Evolutionary conservation across 2,329 filamentous ascomycete genomes (phyloP).

Genomic region (Diaporthe citriasiana): DNA sequence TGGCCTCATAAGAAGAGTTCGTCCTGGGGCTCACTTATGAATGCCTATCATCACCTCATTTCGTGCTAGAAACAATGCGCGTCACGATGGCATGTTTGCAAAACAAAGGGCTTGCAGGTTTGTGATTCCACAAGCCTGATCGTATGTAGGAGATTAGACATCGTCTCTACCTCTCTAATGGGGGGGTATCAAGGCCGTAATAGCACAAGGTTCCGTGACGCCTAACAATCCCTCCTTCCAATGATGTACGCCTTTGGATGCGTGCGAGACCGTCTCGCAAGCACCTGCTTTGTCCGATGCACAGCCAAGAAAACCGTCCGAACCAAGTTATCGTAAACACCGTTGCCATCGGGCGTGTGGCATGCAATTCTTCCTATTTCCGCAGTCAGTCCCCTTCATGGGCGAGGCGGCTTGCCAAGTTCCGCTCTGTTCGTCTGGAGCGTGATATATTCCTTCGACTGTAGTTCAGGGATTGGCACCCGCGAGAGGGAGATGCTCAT

Average conservation of each 20-base stretch:
- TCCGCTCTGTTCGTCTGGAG: conserved; percentile 59
- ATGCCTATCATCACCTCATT: neutral
- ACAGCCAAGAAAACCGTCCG: conserved; percentile 11
- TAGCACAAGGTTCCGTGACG: conserved; percentile 23
- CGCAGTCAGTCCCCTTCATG: neutral
- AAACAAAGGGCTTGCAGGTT: no score
- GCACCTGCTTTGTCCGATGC: conserved; percentile 12
- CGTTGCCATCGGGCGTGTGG: neutral
- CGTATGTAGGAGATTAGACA: conserved; percentile 15
- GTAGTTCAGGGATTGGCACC: conserved; percentile 68
- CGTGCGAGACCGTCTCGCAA: neutral
- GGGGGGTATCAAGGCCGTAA: conserved; percentile 36
- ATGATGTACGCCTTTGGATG: conserved; percentile 13
- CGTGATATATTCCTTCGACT: conserved; percentile 60
- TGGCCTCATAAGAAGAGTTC: neutral
- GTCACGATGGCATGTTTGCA: no score
- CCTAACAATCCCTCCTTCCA: conserved; percentile 8
- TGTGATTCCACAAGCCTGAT: neutral
- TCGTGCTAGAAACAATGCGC: neutral
- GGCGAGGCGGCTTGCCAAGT: conserved; percentile 43
- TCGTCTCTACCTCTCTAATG: conserved; percentile 25
- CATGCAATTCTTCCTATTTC: neutral
- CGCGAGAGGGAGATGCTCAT: conserved; percentile 73
- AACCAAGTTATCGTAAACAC: conserved; percentile 21
- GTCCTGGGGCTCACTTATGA: no score